Evolutionary conservation across 805 yeast genomes (phyloP), one percentile per base, ranked within the genome.

Genomic region (Saturnispora serradocipensis): DNA sequence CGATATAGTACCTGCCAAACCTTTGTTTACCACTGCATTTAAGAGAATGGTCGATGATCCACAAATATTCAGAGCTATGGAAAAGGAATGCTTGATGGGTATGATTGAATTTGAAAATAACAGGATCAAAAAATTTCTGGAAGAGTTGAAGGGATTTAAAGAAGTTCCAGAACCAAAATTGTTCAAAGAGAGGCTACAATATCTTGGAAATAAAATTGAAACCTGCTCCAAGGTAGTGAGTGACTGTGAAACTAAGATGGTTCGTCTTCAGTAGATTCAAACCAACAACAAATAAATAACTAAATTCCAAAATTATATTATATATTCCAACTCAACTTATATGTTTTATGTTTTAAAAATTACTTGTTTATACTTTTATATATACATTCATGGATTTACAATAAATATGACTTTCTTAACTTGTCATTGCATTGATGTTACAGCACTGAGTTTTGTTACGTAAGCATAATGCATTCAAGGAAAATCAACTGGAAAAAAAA

Each of bases 21-120:
- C 99, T 2, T 69, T 93, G 22, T 89, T 73, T 65, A 75, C 76
- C 52, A 86, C 90, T 0, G 96, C 98, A 0, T 93, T 91, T 68
- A 60, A 72, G 52, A 76, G 77, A 53, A 72, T 93, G 61, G 75
- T 81, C 3, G 57, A 72, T 2, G 90, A 89, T 62, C 60, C 70
- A 15, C 72, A 74, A 16, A 67, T 86, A 6, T 76, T 72, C 51
- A 78, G 78, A 24, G 72, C 80, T 11, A 74, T 87, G 64, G 95
- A 88, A 63, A 72, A 83, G 2, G 74, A 78, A 24, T 81, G 82
- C 55, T 67, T 84, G 49, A 68, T 72, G 45, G 73, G 72, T 42
- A 68, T 82, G 46, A 76, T 88, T 43, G 67, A 72, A 3, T 66
- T 77, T 50, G 95, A 88, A 59, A 76, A 78, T 10, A 73, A 71